phyloP scores from a whole-genome alignment of 352 stramenopile species.

The Globisporangium lucens region DNA sequence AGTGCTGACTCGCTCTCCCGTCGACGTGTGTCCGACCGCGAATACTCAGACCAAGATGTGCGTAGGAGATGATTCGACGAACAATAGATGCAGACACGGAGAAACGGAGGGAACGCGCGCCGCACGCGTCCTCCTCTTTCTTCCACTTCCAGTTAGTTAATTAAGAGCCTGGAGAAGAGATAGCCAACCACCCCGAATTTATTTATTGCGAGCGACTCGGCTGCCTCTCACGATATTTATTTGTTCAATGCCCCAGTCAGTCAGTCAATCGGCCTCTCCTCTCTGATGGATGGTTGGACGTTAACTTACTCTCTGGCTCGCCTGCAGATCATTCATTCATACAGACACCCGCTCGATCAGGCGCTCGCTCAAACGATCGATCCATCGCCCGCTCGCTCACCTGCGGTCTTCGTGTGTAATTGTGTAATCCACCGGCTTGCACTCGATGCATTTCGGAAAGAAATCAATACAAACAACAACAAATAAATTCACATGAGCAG shows the following conservation, averaged over 20 bases:
- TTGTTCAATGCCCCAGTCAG: not conserved
- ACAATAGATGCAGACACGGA: constrained; percentile 1
- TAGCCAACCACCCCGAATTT: not conserved
- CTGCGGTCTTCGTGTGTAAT: not conserved
- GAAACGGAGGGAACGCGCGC: not conserved
- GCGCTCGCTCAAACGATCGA: not conserved
- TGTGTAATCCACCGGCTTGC: constrained; percentile 4
- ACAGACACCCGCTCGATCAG: not conserved
- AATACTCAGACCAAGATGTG: constrained; percentile 10
- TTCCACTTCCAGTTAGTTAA: not conserved
- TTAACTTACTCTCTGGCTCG: not conserved
- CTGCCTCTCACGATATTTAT: not conserved
- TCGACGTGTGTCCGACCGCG: not conserved
- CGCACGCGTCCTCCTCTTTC: not conserved
- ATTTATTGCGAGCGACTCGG: not conserved
- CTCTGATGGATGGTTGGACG: not conserved
- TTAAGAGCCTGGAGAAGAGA: not conserved
- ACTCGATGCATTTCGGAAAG: constrained; percentile 5
- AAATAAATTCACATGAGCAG: not conserved
- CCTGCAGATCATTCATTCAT: too few relatives aligned
- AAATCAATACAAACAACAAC: not conserved
- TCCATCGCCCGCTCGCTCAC: not conserved
- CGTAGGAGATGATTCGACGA: constrained; percentile 1
- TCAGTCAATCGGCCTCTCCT: not conserved
- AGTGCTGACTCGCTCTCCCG: not conserved